Conservation (phyloP, 2,329 filamentous ascomycete genomes). For the Ophiocordyceps sinensis region DNA sequence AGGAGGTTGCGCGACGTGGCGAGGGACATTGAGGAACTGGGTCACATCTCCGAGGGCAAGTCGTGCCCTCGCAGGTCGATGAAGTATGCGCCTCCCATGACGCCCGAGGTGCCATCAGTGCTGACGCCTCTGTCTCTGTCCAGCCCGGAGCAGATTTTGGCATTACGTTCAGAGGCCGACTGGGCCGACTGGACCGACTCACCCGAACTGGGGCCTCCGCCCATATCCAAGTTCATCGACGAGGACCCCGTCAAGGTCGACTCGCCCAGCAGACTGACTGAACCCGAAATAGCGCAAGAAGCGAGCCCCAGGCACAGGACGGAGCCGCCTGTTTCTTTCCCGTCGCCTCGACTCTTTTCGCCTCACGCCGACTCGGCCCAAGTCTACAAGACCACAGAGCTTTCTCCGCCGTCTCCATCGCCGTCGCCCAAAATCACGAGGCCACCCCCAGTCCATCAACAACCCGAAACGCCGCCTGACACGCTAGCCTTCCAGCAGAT, state of each 20-base stretch:
- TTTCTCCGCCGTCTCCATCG: neutral
- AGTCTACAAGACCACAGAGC: conserved; percentile 3
- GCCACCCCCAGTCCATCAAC: neutral
- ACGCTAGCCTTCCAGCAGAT: conserved; percentile 4
- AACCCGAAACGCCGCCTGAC: neutral
- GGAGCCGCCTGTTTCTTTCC: conserved; percentile 15
- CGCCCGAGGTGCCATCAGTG: neutral
- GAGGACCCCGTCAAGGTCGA: conserved; percentile 39
- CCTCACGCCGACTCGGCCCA: neutral
- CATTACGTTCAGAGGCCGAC: conserved; percentile 34
- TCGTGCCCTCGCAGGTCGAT: conserved; percentile 52
- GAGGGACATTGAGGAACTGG: conserved; percentile 35
- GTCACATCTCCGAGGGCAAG: conserved; percentile 54
- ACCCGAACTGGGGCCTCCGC: conserved; percentile 53
- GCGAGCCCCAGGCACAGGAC: conserved; percentile 12
- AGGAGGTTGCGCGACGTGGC: conserved; percentile 42
- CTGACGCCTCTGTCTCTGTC: conserved; percentile 13
- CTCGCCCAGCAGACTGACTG: conserved; percentile 22
- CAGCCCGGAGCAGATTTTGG: conserved; percentile 49
- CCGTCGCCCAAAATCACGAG: conserved; percentile 10
- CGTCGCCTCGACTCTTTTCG: conserved; percentile 9
- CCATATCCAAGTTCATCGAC: conserved; percentile 43
- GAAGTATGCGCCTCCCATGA: conserved; percentile 34
- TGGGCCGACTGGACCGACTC: conserved; percentile 37
- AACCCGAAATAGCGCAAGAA: conserved; percentile 2